These are phyloP conservation scores for Chrysopogon serrulatus DNA, from an alignment of 176 grass and related monocot species.

Conservation along the genomic window DNA sequence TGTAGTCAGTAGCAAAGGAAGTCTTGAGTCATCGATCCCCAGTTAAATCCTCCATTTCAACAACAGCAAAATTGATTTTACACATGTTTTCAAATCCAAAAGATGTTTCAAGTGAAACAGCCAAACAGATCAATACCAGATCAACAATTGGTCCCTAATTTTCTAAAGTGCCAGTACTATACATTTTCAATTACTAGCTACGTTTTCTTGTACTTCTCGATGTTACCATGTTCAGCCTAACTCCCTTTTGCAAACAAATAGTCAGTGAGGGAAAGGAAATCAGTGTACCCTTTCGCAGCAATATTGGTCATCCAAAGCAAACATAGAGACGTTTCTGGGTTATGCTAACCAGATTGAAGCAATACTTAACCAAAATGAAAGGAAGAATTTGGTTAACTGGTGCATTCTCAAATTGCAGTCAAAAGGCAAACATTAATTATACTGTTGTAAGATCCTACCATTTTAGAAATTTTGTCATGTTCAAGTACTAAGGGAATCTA, in stretches of 20 bases:
- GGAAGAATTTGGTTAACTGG: background rate
- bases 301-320: background rate
- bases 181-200: background rate
- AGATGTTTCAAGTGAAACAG: background rate
- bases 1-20: background rate
- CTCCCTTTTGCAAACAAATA: background rate
- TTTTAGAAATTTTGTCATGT: background rate
- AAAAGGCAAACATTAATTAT: background rate
- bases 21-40: background rate
- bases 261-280: background rate
- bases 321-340: background rate
- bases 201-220: background rate
- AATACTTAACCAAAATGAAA: background rate
- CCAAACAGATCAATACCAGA: background rate
- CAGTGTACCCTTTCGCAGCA: background rate
- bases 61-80: background rate
- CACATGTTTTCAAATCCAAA: background rate
- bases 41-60: background rate
- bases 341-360: background rate
- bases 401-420: background rate
- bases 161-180: background rate
- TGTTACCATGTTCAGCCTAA: background rate
- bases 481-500: background rate
- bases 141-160: background rate
- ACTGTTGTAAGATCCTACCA: background rate